Evolutionary conservation across 1,284 basidiomycete species (phyloP), one percentile per base, ranked within the genome.

Genomic region (Ceratobasidium sp.): DNA sequence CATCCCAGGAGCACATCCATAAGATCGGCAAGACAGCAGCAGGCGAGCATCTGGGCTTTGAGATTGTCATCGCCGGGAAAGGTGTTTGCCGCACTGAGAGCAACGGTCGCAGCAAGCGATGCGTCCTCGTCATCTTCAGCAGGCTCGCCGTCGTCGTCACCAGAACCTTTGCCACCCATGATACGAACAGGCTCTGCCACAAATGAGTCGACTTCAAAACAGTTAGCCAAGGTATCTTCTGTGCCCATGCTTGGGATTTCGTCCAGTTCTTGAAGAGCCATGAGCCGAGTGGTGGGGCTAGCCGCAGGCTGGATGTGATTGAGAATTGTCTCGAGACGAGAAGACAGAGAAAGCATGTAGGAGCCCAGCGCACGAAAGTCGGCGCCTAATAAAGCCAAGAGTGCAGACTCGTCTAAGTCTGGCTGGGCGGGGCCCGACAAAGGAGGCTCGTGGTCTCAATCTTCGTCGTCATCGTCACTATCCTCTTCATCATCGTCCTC

Each of bases 1-100:
- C 95, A 94, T 40, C 96, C 96, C 17, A 97, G 97, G 15, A 98
- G 88, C 12, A 96, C 96, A 85, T 98, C 96, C 95, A 98, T 96
- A 78, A 98, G 88, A 84, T 98, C 98, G 57, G 96, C 96, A 75
- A 98, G 88, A 84, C 96, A 98, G 79, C 97, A 90, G 85, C 96
- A 98, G 61, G 97, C 96, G 65, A 98, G 89, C 62, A 98, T 91
- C 85, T 97, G 96, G 33, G 94, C 93, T 85, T 97, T 96, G 77
- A 95, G 90, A 83, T 97, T 87, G 79, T 88, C 96, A 81, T 94
- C 93, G 54, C 77, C 81, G 67, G 77, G 82, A 89, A 93, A 15
- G 85, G 83, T 83, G 17, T 89, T 90, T 23, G 92, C 92, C 0
- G 89, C 84, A 80, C 93, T 94, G 85, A 94, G 88, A 12, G 77